Evolutionary conservation across 331 rosid species (phyloP).

Genomic region (Cucumis variabilis): DNA sequence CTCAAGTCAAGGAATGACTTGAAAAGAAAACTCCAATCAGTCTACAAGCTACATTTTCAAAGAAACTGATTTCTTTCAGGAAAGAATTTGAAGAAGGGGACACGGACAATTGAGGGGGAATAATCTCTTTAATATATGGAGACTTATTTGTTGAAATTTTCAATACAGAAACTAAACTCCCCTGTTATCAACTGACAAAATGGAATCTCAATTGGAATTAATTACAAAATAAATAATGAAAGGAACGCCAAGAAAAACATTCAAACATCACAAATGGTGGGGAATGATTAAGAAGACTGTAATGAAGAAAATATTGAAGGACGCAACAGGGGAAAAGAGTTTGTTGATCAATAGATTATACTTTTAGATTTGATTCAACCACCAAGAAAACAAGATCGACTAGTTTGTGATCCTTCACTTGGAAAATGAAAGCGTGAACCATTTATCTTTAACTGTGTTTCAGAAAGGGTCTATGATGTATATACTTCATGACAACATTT

Average conservation of each 20-base stretch:
- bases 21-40: background rate
- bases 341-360: background rate
- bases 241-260: background rate
- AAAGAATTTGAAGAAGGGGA: background rate
- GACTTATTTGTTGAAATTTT: background rate
- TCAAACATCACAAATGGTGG: background rate
- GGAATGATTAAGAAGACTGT: background rate
- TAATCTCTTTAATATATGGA: background rate
- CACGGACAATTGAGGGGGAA: background rate
- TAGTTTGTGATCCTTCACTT: background rate
- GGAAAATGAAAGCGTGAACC: background rate
- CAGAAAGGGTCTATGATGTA: background rate
- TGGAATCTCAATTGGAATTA: background rate
- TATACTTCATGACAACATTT: background rate
- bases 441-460: background rate
- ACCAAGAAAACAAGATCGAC: background rate
- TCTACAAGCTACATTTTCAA: background rate
- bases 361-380: background rate
- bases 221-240: background rate
- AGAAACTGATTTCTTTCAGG: background rate
- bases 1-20: background rate
- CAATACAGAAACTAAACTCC: background rate
- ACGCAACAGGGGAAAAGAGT: background rate
- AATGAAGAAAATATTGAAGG: background rate
- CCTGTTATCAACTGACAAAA: background rate